Evolutionary conservation across 306 rosid genomes (phyloP), one percentile per base, ranked within the genome.

Genomic region (Quercus cerris): DNA sequence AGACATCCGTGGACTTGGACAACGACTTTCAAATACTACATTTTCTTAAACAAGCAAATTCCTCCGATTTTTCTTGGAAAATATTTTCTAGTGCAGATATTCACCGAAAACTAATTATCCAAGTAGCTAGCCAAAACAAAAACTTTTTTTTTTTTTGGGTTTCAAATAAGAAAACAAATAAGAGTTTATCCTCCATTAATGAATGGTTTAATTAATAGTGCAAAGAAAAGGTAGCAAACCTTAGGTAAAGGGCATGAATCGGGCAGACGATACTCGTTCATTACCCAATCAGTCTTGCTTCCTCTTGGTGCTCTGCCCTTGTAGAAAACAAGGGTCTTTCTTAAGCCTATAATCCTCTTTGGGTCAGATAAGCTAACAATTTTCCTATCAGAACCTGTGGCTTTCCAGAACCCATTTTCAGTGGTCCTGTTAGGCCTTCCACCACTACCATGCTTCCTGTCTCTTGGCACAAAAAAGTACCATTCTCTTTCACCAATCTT

Each of bases 401-500:
- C 99, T 78, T 93, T 95, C 99, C 98, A 95, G 55, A 90, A 95
- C 71, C 99, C 99, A 18, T 80, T 95, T 68, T 89, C 88, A 5
- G 98, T 95, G 19, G 99, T 95, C 63, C 99, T 82, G 89, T 93
- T 95, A 1, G 99, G 99, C 87, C 98, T 85, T 75, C 97, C 99
- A 1, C 92, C 96, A 61, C 90, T 91, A 0, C 98, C 97, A 51
- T 91, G 98, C 71, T 90, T 95, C 70, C 89, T 89, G 78, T 95
- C 98, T 78, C 99, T 90, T n/a, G 98, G 99, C 88, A 95, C 99
- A 18, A 93, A 95, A 76, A 95, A 95, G 78, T 95, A 95, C 99
- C 99, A 95, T 68, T 95, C 99, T 71, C 99, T 91, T 76, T 95
- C 99, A 10, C 99, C 98, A 14, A 88, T 89, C 84, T 85, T 90